A percentile compares a stretch with the other conserved stretches of the same genome.
phyloP scores from a whole-genome alignment of 768 basidiomycete genomes.

The Naganishia randhawae region DNA sequence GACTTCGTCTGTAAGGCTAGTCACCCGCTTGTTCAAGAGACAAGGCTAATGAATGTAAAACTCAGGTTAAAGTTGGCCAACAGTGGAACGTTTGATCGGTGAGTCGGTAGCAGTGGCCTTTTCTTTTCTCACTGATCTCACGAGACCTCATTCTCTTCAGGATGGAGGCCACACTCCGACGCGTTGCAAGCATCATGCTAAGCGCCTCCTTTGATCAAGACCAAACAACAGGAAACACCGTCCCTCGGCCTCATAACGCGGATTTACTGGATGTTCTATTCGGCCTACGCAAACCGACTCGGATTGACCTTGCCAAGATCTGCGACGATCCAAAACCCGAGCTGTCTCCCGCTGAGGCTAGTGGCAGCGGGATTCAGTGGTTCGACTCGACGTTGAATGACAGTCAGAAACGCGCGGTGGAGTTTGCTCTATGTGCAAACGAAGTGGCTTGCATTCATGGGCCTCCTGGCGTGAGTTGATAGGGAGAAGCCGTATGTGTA shows the following conservation, averaged over 20 bases:
- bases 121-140: conserved; percentile 12
- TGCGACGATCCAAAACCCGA: neutral
- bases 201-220: neutral
- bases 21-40: neutral
- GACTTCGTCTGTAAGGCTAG: conserved; percentile 61
- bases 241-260: conserved; percentile 52
- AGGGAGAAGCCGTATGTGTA: neutral
- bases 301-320: conserved; percentile 12
- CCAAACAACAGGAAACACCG: neutral
- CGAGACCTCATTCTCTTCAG: conserved; percentile 51
- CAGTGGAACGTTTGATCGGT: conserved; percentile 80
- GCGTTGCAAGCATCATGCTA: conserved; percentile 58
- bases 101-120: neutral
- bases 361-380: conserved; percentile 55
- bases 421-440: conserved; percentile 71
- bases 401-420: conserved; percentile 78
- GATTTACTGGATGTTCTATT: conserved; percentile 67
- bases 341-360: conserved; percentile 51
- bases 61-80: conserved; percentile 76
- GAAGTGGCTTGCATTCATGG: conserved; percentile 93
- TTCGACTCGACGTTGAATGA: conserved; percentile 73
- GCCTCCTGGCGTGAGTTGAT: conserved; percentile 68
- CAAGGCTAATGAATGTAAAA: neutral
- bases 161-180: conserved; percentile 79
- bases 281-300: conserved; percentile 55